Percentiles rank a stretch among this genome's conserved stretches.
Evolutionary conservation across 169 alveolate genomes (phyloP).

Genomic region (Plasmodium gonderi): DNA sequence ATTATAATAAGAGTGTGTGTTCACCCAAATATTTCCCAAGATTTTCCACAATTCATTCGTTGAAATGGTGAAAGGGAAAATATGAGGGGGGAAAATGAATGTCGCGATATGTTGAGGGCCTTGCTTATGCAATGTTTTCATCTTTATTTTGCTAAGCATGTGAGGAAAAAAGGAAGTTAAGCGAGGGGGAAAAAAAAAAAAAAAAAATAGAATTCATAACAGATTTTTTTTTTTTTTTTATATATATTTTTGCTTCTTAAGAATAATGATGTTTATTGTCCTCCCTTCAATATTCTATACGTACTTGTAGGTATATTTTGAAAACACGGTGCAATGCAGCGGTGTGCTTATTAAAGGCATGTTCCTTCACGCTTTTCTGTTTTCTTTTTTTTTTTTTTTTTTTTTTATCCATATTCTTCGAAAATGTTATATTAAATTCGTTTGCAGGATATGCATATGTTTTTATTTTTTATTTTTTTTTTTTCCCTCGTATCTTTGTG

Average conservation of each 20-base stretch:
- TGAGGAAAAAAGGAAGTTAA: too few relatives aligned
- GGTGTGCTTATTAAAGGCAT: not conserved
- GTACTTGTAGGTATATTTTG: not conserved
- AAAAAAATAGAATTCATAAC: not conserved
- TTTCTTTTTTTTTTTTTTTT: not conserved
- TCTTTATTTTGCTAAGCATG: too few relatives aligned
- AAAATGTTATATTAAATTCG: not conserved
- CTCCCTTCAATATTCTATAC: not conserved
- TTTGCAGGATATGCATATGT: not conserved
- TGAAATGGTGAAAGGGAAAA: too few relatives aligned
- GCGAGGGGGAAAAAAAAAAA: not conserved
- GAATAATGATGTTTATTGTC: not conserved
- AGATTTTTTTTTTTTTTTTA: not conserved
- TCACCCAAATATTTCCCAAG: not conserved
- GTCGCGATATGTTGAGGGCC: too few relatives aligned
- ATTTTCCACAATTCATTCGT: not conserved
- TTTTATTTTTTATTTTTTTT: not conserved
- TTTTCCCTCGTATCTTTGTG: not conserved
- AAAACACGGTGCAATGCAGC: not conserved
- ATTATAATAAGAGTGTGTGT: not conserved
- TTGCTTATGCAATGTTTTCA: too few relatives aligned
- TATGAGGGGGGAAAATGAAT: too few relatives aligned
- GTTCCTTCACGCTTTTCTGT: too few relatives aligned
- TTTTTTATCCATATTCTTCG: not conserved
- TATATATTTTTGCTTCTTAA: too few relatives aligned